Evolutionary conservation across 2,329 filamentous ascomycete species (phyloP).

Genomic region (Achaetomium macrosporum): DNA sequence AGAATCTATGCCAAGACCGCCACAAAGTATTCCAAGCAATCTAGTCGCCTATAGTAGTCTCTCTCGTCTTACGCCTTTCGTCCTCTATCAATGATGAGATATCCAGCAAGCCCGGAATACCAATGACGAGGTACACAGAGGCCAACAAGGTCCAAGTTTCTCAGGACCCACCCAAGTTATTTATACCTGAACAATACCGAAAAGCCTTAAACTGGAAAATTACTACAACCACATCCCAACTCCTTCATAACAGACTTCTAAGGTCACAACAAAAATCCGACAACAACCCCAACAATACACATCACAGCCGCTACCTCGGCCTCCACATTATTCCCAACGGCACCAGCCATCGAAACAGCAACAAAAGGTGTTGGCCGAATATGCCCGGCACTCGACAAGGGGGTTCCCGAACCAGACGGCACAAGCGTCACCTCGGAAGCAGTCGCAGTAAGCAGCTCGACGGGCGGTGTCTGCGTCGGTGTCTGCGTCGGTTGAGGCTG

Average conservation of each 20-base stretch:
- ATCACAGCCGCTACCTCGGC: not conserved
- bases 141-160: too few relatives aligned
- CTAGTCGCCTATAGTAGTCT: too few relatives aligned
- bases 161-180: too few relatives aligned
- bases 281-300: not conserved
- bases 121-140: too few relatives aligned
- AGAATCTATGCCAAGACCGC: too few relatives aligned
- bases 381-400: not conserved
- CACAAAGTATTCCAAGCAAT: too few relatives aligned
- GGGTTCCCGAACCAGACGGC: not conserved
- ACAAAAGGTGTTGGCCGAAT: not conserved
- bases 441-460: not conserved
- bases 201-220: too few relatives aligned
- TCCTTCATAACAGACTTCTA: not conserved
- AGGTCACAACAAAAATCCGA: conserved; percentile 1
- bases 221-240: not conserved
- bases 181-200: too few relatives aligned
- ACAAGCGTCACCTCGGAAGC: not conserved
- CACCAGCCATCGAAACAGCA: not conserved
- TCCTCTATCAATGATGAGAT: too few relatives aligned
- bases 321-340: not conserved
- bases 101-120: too few relatives aligned
- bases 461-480: not conserved
- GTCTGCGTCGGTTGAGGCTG: too few relatives aligned
- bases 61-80: too few relatives aligned